Percentiles rank a stretch among this genome's conserved stretches.
These are phyloP conservation scores for Auricularia sp. DNA, from an alignment of 768 basidiomycete genomes.

Conservation along the genomic window DNA sequence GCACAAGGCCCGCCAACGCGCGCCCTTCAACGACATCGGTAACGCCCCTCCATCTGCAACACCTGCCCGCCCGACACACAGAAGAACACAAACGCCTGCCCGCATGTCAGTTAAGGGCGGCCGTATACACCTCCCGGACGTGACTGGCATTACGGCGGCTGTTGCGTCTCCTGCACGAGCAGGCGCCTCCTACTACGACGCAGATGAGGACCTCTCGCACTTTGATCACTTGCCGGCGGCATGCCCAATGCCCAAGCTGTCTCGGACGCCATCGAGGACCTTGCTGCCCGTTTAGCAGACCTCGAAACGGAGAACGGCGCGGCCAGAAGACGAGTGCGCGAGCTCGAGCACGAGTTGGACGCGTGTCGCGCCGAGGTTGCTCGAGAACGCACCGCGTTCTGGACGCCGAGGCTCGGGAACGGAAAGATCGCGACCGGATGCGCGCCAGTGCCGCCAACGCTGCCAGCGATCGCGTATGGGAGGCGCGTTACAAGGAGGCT, in stretches of 20 bases:
- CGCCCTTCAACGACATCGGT: conserved; percentile 30
- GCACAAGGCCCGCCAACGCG: conserved; percentile 6
- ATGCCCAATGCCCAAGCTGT: conserved; percentile 52
- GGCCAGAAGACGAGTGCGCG: conserved; percentile 72
- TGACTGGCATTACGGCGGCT: conserved; percentile 74
- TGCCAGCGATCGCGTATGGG: conserved; percentile 11
- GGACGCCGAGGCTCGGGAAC: conserved; percentile 33
- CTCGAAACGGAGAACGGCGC: conserved; percentile 77
- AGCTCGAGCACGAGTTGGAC: conserved; percentile 81
- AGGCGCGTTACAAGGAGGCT: conserved; percentile 54
- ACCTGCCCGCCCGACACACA: conserved; percentile 5
- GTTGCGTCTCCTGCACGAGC: conserved; percentile 63
- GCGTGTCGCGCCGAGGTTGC: conserved; percentile 71
- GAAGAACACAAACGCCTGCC: conserved; percentile 10
- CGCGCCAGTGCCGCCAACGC: conserved; percentile 5
- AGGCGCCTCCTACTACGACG: conserved; percentile 41
- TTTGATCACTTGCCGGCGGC: conserved; percentile 27
- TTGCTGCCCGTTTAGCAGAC: conserved; percentile 45
- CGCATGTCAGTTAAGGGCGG: conserved; percentile 19
- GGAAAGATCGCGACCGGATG: conserved; percentile 15
- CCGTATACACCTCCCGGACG: conserved; percentile 61
- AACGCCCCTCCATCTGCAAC: conserved; percentile 10
- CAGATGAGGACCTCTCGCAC: conserved; percentile 34
- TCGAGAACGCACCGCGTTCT: conserved; percentile 56
- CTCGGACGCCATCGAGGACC: conserved; percentile 41